Evolutionary conservation across 371 early-diverging fungal species (phyloP).

Genomic region (Lichtheimia hyalospora): DNA sequence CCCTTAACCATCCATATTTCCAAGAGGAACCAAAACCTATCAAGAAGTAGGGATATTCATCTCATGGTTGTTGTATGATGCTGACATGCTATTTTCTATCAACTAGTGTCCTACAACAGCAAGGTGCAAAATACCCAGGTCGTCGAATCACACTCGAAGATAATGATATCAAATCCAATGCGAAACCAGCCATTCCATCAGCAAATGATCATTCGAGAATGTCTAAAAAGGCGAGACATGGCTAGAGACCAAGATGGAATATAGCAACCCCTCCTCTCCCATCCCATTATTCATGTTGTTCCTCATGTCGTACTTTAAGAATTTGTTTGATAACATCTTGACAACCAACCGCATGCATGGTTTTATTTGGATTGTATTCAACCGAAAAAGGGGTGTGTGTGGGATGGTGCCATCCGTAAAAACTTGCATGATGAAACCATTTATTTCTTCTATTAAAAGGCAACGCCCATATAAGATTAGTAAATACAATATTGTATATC

Average conservation of each 20-base stretch:
- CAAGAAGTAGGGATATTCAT: constrained; percentile 67
- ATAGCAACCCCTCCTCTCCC: not conserved
- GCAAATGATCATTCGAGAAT: constrained; percentile 28
- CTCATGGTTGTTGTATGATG: not conserved
- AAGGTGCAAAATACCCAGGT: constrained; percentile 63
- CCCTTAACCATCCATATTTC: constrained; percentile 90
- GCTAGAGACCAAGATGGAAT: not conserved
- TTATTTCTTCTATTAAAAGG: not conserved
- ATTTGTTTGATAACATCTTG: not conserved
- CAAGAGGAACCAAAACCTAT: constrained; percentile 84
- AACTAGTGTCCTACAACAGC: constrained; percentile 56
- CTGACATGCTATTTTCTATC: not conserved
- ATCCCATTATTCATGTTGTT: not conserved
- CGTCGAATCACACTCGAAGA: constrained; percentile 68
- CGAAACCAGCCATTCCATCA: constrained; percentile 21
- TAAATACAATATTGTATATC: not conserved
- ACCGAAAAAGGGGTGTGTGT: not conserved
- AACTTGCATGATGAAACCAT: not conserved
- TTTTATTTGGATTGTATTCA: not conserved
- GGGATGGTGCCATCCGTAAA: too few relatives aligned
- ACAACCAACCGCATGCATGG: constrained; percentile 1
- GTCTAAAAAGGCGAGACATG: constrained; percentile 39
- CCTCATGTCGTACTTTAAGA: not conserved
- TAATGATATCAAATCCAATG: constrained; percentile 56
- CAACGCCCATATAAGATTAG: not conserved